A percentile compares a stretch with the other conserved stretches of the same genome.
phyloP scores from a whole-genome alignment of 129 eudicot genomes.

The Flaveria robusta region DNA sequence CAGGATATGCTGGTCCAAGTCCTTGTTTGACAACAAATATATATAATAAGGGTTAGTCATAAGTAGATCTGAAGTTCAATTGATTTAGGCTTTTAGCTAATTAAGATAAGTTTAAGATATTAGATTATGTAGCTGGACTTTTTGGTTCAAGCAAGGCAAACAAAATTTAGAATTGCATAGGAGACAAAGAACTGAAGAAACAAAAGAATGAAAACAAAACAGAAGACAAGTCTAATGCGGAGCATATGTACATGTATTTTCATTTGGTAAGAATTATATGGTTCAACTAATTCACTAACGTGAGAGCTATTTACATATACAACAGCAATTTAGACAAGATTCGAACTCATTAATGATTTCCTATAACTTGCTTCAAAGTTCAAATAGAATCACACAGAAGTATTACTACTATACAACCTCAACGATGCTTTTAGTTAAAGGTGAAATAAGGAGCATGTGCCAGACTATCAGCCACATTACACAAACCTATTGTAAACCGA shows the following conservation, averaged over 20 bases:
- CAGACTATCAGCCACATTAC: neutral
- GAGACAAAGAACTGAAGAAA: neutral
- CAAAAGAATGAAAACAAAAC: neutral
- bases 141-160: neutral
- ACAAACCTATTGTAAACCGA: neutral
- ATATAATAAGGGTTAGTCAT: no score
- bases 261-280: neutral
- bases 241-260: no score
- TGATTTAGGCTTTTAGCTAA: neutral
- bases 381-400: neutral
- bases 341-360: conserved; percentile 2
- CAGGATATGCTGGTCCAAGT: conserved; percentile 16
- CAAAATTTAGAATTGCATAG: neutral
- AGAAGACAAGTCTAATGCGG: neutral
- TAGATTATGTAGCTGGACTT: neutral
- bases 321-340: neutral
- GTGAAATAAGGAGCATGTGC: neutral
- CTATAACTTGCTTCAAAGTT: neutral
- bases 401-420: conserved; percentile 2
- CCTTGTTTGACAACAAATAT: neutral
- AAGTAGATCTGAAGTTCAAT: neutral
- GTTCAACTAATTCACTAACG: no score
- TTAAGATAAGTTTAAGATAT: neutral
- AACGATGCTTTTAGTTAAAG: neutral
- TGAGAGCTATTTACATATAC: neutral